A percentile compares a stretch with the other conserved stretches of the same genome.
Conservation (phyloP, 306 rosid genomes). For the Cucumis hystrix region DNA sequence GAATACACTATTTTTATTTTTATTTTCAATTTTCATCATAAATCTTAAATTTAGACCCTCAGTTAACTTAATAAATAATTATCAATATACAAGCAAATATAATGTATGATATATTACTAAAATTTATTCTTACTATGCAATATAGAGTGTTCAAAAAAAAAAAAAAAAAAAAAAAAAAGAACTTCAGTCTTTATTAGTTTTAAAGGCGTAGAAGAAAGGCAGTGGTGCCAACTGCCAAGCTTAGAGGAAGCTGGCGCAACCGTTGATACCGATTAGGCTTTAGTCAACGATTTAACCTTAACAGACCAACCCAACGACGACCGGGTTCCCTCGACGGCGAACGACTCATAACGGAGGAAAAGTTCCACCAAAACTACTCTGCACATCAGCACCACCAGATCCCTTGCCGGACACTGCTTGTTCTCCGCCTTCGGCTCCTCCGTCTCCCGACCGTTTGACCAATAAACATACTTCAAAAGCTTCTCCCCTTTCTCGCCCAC, state of each 20-base stretch:
- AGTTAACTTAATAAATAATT: too few relatives aligned
- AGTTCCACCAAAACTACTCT: constrained; percentile 49
- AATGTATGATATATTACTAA: too few relatives aligned
- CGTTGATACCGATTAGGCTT: not conserved
- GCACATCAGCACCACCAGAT: constrained; percentile 36
- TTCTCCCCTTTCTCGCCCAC: constrained; percentile 23
- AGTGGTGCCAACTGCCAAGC: not conserved
- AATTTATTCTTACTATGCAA: too few relatives aligned
- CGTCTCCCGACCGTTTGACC: constrained; percentile 57
- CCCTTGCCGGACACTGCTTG: constrained; percentile 44
- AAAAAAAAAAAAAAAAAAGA: too few relatives aligned
- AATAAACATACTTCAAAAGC: constrained; percentile 34
- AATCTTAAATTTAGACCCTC: too few relatives aligned
- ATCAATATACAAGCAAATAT: too few relatives aligned
- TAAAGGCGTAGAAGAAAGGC: not conserved
- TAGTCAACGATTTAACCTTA: constrained; percentile 29
- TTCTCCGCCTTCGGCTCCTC: constrained; percentile 36
- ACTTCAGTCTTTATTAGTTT: too few relatives aligned
- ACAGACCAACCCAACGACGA: constrained; percentile 30
- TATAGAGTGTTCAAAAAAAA: too few relatives aligned
- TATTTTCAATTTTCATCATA: too few relatives aligned
- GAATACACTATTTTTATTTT: too few relatives aligned
- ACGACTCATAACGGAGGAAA: constrained; percentile 44
- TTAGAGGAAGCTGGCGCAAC: not conserved
- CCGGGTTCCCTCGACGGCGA: constrained; percentile 16